Base-by-base conservation (phyloP, 345 rosid genomes). In the Tarenaya hassleriana region DNA sequence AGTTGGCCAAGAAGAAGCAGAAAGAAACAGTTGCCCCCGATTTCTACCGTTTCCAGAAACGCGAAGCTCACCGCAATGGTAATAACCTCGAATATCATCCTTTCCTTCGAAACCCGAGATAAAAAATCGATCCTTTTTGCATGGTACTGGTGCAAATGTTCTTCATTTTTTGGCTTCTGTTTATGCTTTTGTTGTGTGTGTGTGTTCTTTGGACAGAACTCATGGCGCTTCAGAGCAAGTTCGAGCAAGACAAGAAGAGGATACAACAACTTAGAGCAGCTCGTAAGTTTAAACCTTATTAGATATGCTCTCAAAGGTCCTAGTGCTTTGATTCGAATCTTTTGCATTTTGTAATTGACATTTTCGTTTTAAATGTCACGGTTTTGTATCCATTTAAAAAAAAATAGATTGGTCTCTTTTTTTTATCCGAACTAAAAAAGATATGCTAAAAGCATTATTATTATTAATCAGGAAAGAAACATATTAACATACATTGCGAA, bases 231-330 rank as follows among this genome's bases (percentile, higher is more conserved):
- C 97, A 75, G 62, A 78, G 76, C 68, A 84, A 78, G 67, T 87
- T 87, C n/a, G 96, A 87, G 78, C 84, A 87, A 71, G 98, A 91
- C 54, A 84, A 71, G 59, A 84, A 84, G 70, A 74, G 87, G 58
- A 87, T 91, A 62, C 96, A 87, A 34, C 89, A 91, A 64, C 42
- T 91, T 69, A 72, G 92, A 69, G 92, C 98, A 51, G 81, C 95
- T 4, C 81, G 96, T 68, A 91, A 81, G 78, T 91, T 91, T 71
- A 69, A 74, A 64, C 98, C 98, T 21, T 91, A 78, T 70, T 91
- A 56, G 41, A 33, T 4, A 27, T 41, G 15, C 24, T 39, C 39
- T 33, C 12, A 44, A 46, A 16, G 33, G 19, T 42, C 38, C 32
- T 16, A 18, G 44, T n/a, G 48, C 7, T 57, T 51, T 45, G 35